Conservation (phyloP, 495 filamentous ascomycete genomes). For the Penicillium alfredii region DNA sequence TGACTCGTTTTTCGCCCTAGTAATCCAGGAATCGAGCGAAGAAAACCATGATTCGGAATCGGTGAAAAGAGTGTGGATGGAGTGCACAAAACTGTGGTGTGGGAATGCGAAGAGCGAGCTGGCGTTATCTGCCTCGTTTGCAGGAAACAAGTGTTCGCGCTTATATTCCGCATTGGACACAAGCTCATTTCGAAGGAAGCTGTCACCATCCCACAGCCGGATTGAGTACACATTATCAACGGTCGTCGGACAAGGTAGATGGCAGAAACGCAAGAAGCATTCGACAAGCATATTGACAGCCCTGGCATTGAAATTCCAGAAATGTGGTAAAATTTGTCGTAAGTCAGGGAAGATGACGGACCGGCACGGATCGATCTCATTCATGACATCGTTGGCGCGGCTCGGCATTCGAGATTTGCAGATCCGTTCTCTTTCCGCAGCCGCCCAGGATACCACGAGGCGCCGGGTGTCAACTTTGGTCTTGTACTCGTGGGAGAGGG, state of each 20-base stretch:
- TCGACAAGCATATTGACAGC: slow-evolving; percentile 48
- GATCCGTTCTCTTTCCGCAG: slow-evolving; percentile 48
- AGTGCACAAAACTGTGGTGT: slow-evolving; percentile 30
- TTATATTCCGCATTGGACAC: slow-evolving; percentile 20
- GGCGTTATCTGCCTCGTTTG: slow-evolving; percentile 12
- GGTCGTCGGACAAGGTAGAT: slow-evolving; percentile 48
- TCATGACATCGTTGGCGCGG: slow-evolving; percentile 56
- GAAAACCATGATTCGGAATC: slow-evolving; percentile 37
- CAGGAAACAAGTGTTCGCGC: slow-evolving; percentile 25
- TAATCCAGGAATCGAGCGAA: slow-evolving; percentile 31
- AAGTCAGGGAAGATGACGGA: slow-evolving; percentile 77
- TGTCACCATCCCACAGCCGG: slow-evolving; percentile 36
- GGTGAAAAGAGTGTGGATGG: slow-evolving; percentile 36
- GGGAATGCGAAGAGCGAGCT: slow-evolving; percentile 19
- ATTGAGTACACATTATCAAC: slow-evolving; percentile 17
- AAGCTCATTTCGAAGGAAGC: slow-evolving; percentile 42
- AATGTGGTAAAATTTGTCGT: slow-evolving; percentile 50
- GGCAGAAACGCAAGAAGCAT: slow-evolving; percentile 63
- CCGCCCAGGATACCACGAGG: slow-evolving; percentile 52
- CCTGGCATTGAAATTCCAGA: slow-evolving; percentile 35
- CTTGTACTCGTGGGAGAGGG: not conserved
- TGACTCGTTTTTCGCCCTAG: slow-evolving; percentile 8
- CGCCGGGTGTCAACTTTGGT: slow-evolving; percentile 17
- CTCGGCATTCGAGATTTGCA: slow-evolving; percentile 53
- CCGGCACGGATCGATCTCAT: slow-evolving; percentile 71